A percentile compares a stretch with the other conserved stretches of the same genome.
Evolutionary conservation across 352 stramenopile genomes (phyloP).

Genomic region (Peronospora belbahrii): DNA sequence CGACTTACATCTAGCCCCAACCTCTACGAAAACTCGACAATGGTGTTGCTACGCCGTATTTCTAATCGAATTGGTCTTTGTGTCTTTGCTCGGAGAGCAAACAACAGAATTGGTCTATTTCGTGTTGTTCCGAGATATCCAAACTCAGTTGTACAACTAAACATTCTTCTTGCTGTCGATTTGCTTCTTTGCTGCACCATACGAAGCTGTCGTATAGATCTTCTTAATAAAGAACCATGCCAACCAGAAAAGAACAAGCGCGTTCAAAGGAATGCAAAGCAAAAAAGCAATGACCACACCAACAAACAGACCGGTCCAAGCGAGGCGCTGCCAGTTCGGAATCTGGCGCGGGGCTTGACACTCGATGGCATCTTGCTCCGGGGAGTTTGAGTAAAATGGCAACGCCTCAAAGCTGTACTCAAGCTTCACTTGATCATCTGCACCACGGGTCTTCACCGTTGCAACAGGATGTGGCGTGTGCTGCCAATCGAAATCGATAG

Average conservation of each 20-base stretch:
- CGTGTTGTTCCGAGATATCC: slow-evolving; percentile 3
- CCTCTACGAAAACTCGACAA: slow-evolving; percentile 44
- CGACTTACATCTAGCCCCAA: slow-evolving; percentile 33
- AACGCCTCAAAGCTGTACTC: slow-evolving; percentile 48
- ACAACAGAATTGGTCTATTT: slow-evolving; percentile 26
- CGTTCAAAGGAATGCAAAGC: slow-evolving; percentile 45
- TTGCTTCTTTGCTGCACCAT: not conserved
- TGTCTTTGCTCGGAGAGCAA: not conserved
- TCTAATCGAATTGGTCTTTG: too few species aligned
- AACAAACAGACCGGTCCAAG: slow-evolving; percentile 39
- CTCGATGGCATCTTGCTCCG: slow-evolving; percentile 33
- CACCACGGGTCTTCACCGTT: slow-evolving; percentile 45
- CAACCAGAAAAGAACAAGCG: slow-evolving; percentile 48
- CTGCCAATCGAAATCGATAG: slow-evolving; percentile 89
- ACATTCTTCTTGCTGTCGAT: slow-evolving; percentile 25
- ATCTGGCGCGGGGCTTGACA: slow-evolving; percentile 46
- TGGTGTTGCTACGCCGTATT: slow-evolving; percentile 27
- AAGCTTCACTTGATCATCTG: slow-evolving; percentile 64
- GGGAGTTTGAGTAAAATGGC: slow-evolving; percentile 29
- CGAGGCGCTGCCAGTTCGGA: slow-evolving; percentile 21
- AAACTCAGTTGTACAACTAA: slow-evolving; percentile 14
- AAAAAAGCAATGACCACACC: slow-evolving; percentile 32
- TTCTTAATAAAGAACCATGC: slow-evolving; percentile 54
- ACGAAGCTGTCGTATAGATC: slow-evolving; percentile 11
- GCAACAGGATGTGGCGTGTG: slow-evolving; percentile 40